These are phyloP conservation scores for Panaeolus cyanescens DNA, from an alignment of 768 basidiomycete genomes.

Conservation along the genomic window DNA sequence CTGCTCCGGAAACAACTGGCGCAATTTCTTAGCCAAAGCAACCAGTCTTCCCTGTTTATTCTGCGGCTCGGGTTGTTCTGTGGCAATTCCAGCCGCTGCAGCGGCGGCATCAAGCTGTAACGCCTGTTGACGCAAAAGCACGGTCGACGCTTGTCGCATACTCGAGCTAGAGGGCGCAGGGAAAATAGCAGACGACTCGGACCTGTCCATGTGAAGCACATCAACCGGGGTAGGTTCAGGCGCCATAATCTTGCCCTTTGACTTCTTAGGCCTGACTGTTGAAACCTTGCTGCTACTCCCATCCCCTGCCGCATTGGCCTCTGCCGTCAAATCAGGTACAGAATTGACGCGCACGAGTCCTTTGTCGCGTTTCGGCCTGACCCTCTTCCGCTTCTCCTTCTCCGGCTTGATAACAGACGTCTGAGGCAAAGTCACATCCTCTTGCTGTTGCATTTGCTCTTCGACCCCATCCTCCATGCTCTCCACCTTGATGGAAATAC, in stretches of 20 bases:
- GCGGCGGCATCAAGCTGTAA: neutral
- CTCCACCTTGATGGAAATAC: conserved; percentile 2
- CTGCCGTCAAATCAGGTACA: conserved; percentile 15
- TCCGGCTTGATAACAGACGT: conserved; percentile 7
- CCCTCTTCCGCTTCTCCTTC: conserved; percentile 21
- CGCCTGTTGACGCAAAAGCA: neutral
- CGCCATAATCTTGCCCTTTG: neutral
- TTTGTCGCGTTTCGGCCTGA: conserved; percentile 15
- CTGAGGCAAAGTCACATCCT: neutral
- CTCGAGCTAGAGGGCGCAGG: neutral
- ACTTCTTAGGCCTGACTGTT: neutral
- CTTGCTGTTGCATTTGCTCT: neutral
- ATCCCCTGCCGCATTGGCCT: conserved; percentile 2
- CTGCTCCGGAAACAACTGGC: conserved; percentile 59
- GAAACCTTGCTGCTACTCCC: neutral
- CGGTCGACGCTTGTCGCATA: neutral
- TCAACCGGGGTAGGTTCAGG: neutral
- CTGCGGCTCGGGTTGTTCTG: conserved; percentile 9
- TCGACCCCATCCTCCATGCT: neutral
- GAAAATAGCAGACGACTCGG: conserved; percentile 1
- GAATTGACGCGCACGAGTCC: conserved; percentile 13
- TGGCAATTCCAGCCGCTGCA: neutral
- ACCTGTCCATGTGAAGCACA: neutral
- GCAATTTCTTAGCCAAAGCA: conserved; percentile 56
- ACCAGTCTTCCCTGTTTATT: conserved; percentile 46